phyloP scores from a whole-genome alignment of 2,329 filamentous ascomycete genomes.

The Anisogramma anomala region DNA sequence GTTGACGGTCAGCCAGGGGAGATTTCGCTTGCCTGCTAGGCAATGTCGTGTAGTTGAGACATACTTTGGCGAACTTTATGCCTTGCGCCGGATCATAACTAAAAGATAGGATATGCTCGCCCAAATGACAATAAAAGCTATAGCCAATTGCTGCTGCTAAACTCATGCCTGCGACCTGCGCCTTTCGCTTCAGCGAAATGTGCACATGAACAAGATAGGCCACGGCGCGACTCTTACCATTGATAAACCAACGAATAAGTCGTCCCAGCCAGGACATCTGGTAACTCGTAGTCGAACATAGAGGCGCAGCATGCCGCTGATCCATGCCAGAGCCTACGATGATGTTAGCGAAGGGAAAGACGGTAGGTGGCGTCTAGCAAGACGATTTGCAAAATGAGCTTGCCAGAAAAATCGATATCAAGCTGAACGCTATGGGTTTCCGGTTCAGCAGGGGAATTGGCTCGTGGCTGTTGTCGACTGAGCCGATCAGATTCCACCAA shows the following conservation, averaged over 20 bases:
- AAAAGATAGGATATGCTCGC: slow-evolving; percentile 6
- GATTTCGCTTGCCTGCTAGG: background rate
- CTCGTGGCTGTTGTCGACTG: slow-evolving; percentile 16
- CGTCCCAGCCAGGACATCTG: slow-evolving; percentile 13
- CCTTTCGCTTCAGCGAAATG: background rate
- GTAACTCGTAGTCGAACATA: slow-evolving; percentile 6
- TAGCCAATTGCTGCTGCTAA: background rate
- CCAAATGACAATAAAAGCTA: slow-evolving; percentile 1
- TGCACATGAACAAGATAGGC: background rate
- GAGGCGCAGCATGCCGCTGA: slow-evolving; percentile 1
- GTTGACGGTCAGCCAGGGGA: background rate
- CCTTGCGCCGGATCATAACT: background rate
- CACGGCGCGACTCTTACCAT: slow-evolving; percentile 1
- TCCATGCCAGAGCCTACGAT: background rate
- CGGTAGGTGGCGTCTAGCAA: too few species aligned
- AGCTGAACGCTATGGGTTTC: slow-evolving; percentile 10
- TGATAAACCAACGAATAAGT: slow-evolving; percentile 8
- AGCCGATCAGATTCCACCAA: slow-evolving; percentile 15
- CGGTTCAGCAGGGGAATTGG: slow-evolving; percentile 13
- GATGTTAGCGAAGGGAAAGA: background rate
- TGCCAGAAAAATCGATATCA: background rate
- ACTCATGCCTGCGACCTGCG: background rate
- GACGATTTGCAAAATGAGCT: background rate
- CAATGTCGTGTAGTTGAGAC: background rate
- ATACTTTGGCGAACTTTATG: background rate